Conservation (phyloP, 371 early-diverging fungal genomes). For the Mucor mucedo region DNA sequence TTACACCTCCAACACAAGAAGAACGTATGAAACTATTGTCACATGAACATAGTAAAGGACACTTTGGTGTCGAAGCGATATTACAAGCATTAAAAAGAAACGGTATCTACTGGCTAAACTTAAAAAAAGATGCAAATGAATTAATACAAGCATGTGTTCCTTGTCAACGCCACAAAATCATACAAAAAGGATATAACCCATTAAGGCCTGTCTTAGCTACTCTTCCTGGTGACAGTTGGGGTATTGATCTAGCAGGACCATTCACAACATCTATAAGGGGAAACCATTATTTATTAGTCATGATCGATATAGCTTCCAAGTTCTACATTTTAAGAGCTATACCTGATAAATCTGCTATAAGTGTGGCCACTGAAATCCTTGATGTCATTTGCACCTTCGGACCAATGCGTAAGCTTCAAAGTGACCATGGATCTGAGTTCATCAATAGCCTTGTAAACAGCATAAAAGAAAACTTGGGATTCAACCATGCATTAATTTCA, state of each 20-base stretch:
- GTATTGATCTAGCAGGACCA: slow-evolving; percentile 8
- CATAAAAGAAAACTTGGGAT: neutral
- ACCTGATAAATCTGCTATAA: slow-evolving; percentile 6
- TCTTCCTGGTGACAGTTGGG: neutral
- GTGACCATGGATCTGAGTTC: slow-evolving; percentile 42
- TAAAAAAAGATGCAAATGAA: no score
- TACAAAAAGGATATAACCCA: neutral
- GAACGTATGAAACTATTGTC: no score
- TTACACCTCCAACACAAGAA: no score
- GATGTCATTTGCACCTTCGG: neutral
- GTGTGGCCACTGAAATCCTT: neutral
- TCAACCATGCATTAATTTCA: slow-evolving; percentile 25
- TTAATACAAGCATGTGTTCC: slow-evolving; percentile 16
- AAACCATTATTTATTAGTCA: slow-evolving; percentile 16
- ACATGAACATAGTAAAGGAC: no score
- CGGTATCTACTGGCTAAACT: no score
- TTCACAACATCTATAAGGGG: neutral
- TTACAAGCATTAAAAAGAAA: no score
- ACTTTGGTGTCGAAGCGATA: no score
- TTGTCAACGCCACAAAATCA: slow-evolving; percentile 17
- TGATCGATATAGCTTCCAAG: slow-evolving; percentile 8
- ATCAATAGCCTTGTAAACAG: slow-evolving; percentile 12
- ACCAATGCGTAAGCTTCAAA: slow-evolving; percentile 6
- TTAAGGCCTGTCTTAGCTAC: no score
- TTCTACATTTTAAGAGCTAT: slow-evolving; percentile 9